A percentile compares a stretch with the other conserved stretches of the same genome.
These are phyloP conservation scores for Sapria himalayana DNA, from an alignment of 345 rosid species.

Conservation along the genomic window DNA sequence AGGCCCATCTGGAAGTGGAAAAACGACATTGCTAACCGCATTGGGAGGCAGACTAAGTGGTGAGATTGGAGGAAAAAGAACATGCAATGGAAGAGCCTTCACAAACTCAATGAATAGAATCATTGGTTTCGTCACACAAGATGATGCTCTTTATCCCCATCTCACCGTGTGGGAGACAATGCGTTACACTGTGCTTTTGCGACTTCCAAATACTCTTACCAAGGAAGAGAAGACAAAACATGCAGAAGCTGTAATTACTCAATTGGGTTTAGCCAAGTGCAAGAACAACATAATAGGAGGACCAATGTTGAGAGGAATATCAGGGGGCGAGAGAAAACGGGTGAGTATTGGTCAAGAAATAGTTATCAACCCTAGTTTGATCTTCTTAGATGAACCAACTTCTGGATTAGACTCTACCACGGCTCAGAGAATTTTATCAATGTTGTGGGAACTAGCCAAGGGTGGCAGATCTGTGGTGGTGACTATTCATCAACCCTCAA, in stretches of 20 bases:
- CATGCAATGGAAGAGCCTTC: slow-evolving; percentile 26
- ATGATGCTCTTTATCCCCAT: slow-evolving; percentile 34
- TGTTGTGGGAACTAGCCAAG: slow-evolving; percentile 18
- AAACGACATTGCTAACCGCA: slow-evolving; percentile 31
- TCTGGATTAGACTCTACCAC: slow-evolving; percentile 41
- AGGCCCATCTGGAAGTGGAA: slow-evolving; percentile 42
- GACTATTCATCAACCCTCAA: slow-evolving; percentile 46
- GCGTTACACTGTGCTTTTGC: slow-evolving; percentile 23
- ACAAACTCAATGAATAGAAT: slow-evolving; percentile 20
- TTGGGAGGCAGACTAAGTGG: slow-evolving; percentile 29
- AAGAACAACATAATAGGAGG: slow-evolving; percentile 23
- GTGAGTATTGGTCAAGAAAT: slow-evolving; percentile 39
- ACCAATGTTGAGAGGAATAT: slow-evolving; percentile 20
- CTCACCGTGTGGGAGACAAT: slow-evolving; percentile 38
- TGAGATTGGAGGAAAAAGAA: slow-evolving; percentile 17
- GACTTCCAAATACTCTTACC: slow-evolving; percentile 10
- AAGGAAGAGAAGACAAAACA: slow-evolving; percentile 18
- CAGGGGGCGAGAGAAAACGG: slow-evolving; percentile 42
- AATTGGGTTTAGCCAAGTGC: slow-evolving; percentile 28
- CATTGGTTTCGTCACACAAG: slow-evolving; percentile 44
- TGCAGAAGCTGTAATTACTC: slow-evolving; percentile 24
- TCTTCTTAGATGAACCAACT: slow-evolving; percentile 40
- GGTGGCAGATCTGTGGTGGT: slow-evolving; percentile 29
- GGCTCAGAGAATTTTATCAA: slow-evolving; percentile 28
- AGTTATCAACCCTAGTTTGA: slow-evolving; percentile 32